A percentile compares a stretch with the other conserved stretches of the same genome.
These are phyloP conservation scores for Plantago coronopus DNA, from an alignment of 305 asterid species.

Conservation along the genomic window DNA sequence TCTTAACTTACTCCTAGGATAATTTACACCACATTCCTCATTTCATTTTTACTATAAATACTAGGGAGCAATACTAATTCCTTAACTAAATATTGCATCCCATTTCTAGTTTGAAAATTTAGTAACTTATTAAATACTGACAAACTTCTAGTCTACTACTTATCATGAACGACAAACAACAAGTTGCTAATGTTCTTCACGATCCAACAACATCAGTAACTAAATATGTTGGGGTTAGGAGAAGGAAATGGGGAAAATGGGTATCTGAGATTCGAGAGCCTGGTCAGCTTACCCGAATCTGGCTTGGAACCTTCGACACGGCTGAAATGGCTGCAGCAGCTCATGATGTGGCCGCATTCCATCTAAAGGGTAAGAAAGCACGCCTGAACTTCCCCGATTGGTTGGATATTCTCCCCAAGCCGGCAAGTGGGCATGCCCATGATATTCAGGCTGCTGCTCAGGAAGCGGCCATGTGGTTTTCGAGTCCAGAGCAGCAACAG, in stretches of 20 bases:
- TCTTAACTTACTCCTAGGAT: too few relatives aligned
- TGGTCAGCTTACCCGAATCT: slow-evolving; percentile 48
- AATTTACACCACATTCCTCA: too few relatives aligned
- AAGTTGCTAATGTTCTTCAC: too few relatives aligned
- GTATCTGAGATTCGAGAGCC: slow-evolving; percentile 68
- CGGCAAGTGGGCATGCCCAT: slow-evolving; percentile 40
- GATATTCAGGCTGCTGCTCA: slow-evolving; percentile 58
- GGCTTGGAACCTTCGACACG: slow-evolving; percentile 66
- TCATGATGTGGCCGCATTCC: slow-evolving; percentile 58
- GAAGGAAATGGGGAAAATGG: slow-evolving; percentile 74
- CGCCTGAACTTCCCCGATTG: slow-evolving; percentile 57
- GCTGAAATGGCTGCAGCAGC: slow-evolving; percentile 77
- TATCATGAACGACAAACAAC: too few relatives aligned
- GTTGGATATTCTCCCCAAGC: slow-evolving; percentile 40
- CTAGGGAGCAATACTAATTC: too few relatives aligned
- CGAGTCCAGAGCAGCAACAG: neutral
- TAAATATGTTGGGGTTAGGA: slow-evolving; percentile 52
- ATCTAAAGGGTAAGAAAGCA: slow-evolving; percentile 45
- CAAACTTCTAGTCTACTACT: too few relatives aligned
- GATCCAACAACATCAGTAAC: too few relatives aligned
- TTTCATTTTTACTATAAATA: too few relatives aligned
- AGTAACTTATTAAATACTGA: too few relatives aligned
- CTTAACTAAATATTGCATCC: too few relatives aligned
- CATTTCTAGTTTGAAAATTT: too few relatives aligned
- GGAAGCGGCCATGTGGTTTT: slow-evolving; percentile 43